Percentiles rank a stretch among this genome's conserved stretches.
Conservation (phyloP, 306 rosid species). For the Dryas drummondii region DNA sequence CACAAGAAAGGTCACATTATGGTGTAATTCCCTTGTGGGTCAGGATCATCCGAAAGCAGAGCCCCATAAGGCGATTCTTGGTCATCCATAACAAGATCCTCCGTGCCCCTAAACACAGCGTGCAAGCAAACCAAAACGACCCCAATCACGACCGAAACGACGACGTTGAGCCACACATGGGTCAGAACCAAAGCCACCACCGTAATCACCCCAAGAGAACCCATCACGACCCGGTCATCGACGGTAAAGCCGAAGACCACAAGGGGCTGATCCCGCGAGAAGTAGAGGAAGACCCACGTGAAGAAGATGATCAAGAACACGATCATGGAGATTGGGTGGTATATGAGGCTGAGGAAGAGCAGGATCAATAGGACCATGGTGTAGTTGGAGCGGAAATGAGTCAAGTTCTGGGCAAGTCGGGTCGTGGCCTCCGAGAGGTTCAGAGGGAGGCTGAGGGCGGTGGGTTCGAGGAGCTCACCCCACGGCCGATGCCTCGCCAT, state of each 20-base stretch:
- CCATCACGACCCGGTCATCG: constrained; percentile 36
- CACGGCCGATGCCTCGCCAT: constrained; percentile 59
- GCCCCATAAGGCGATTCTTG: constrained; percentile 62
- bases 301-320: constrained; percentile 36
- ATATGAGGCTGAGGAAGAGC: constrained; percentile 51
- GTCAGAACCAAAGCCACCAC: constrained; percentile 35
- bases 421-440: constrained; percentile 45
- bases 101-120: constrained; percentile 51
- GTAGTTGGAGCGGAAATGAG: constrained; percentile 65
- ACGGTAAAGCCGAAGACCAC: constrained; percentile 27
- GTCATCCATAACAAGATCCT: constrained; percentile 56
- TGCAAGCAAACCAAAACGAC: constrained; percentile 34
- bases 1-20: constrained; percentile 35
- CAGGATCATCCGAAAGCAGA: constrained; percentile 32
- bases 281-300: constrained; percentile 61
- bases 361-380: constrained; percentile 31
- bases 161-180: constrained; percentile 50
- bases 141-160: constrained; percentile 29
- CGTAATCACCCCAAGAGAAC: constrained; percentile 29
- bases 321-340: constrained; percentile 48
- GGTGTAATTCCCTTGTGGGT: constrained; percentile 44
- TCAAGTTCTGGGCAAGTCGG: constrained; percentile 50
- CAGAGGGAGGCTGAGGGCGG: constrained; percentile 48
- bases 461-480: constrained; percentile 39
- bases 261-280: constrained; percentile 51